Base-by-base conservation (phyloP, 2,329 filamentous ascomycete genomes). In the Aspergillus carbonarius region DNA sequence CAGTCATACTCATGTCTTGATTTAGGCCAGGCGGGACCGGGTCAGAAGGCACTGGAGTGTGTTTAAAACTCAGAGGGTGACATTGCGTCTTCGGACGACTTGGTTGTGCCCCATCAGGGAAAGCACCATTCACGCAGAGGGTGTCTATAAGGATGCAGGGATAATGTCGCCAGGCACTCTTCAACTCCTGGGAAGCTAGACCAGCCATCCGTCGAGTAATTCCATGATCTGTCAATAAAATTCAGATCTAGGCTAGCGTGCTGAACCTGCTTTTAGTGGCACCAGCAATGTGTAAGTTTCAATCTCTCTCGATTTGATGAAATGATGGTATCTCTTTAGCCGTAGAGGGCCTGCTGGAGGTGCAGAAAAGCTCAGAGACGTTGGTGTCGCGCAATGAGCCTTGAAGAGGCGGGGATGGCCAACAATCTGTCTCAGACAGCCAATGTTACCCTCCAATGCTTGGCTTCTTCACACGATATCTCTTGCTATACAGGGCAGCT, bases 61-160 rank as follows among this genome's bases (percentile, higher is more conserved):
- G 32, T 52, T 58, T 40, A 54, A 61, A 67, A 63, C 62, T 59
- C 57, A 57, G 53, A 66, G 58, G 66, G 66, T 68, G 54, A 65
- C 66, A 68, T 66, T 61, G 66, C 63, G 57, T 62, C 58, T 56
- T 57, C 58, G 65, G 58, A 60, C 52, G 54, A 61, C 57, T 61
- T 50, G 46, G 54, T 62, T 60, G 60, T 63, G 53, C 60, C 55
- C 62, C 63, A 54, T 63, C 59, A 63, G 60, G 58, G 44, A 56
- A 44, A 55, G 52, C 51, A 57, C 50, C 58, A 55, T 60, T 51
- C 58, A 55, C 30, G 46, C 53, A 49, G 46, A 55, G 50, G 30
- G 39, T 49, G 46, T 53, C 53, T 42, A 55, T 59, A 15, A 54
- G 54, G 57, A 50, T 56, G 20, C 42, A 60, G 25, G 39, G 52